Percentiles rank a stretch among this genome's conserved stretches.
Conservation (phyloP, 2,329 filamentous ascomycete species). For the Colletotrichum tofieldiae region DNA sequence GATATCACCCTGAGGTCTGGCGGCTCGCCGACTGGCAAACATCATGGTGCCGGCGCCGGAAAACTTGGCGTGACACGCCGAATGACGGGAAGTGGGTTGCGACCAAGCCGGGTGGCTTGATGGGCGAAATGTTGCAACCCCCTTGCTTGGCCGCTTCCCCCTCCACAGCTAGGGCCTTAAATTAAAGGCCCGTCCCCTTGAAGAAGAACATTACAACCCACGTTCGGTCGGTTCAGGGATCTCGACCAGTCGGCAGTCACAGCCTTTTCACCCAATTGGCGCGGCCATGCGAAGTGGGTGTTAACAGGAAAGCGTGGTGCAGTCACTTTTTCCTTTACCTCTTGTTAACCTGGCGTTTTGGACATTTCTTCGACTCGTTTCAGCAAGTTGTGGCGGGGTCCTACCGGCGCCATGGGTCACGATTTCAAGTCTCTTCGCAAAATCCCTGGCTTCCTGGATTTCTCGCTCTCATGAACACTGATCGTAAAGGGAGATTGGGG, state of each 20-base stretch:
- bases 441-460: not conserved
- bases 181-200: constrained; percentile 30
- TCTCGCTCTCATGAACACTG: constrained; percentile 6
- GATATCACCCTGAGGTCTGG: not conserved
- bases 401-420: not conserved
- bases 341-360: not conserved
- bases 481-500: constrained; percentile 28
- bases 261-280: not conserved
- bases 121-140: not conserved
- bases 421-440: not conserved
- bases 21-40: constrained; percentile 2
- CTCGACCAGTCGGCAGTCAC: constrained; percentile 20
- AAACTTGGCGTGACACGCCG: constrained; percentile 21
- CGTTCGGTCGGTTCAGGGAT: constrained; percentile 1
- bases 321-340: not conserved
- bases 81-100: constrained; percentile 30
- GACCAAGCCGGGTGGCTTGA: constrained; percentile 1
- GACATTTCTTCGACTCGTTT: constrained; percentile 11
- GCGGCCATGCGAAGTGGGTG: constrained; percentile 3
- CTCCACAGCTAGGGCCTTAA: constrained; percentile 6
- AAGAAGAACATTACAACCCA: not conserved
- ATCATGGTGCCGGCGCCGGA: constrained; percentile 1
- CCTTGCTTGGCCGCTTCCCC: not conserved
- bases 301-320: not conserved
- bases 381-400: constrained; percentile 22